Conservation (phyloP, 805 yeast genomes). For the Pichia manshurica region DNA sequence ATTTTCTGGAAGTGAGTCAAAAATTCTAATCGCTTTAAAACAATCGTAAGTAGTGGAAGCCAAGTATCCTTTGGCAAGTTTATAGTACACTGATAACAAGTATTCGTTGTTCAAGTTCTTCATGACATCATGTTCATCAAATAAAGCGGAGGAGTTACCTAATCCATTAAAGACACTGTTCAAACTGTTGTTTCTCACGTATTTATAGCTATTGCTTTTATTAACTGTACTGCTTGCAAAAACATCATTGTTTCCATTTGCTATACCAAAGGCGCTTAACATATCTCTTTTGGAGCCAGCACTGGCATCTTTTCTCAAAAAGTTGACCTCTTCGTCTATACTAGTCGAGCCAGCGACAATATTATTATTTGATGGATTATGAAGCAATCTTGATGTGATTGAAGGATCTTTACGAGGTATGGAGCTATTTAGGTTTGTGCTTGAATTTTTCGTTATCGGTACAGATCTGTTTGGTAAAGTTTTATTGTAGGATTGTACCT, state of each 20-base stretch:
- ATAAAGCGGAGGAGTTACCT: slow-evolving; percentile 3
- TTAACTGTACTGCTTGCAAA: not conserved
- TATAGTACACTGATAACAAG: slow-evolving; percentile 42
- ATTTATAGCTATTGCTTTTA: slow-evolving; percentile 1
- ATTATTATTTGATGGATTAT: slow-evolving; percentile 5
- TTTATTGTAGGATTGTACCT: slow-evolving; percentile 32
- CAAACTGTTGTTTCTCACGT: slow-evolving; percentile 15
- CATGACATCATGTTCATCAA: slow-evolving; percentile 4
- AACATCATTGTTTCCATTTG: not conserved
- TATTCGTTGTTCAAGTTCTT: slow-evolving; percentile 31
- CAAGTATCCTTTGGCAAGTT: slow-evolving; percentile 55
- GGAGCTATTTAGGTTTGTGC: slow-evolving; percentile 23
- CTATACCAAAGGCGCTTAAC: slow-evolving; percentile 4
- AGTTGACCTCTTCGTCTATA: not conserved
- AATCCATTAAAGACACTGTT: slow-evolving; percentile 14
- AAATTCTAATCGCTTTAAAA: slow-evolving; percentile 65
- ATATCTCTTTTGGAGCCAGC: slow-evolving; percentile 4
- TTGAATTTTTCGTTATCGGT: slow-evolving; percentile 9
- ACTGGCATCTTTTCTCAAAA: not conserved
- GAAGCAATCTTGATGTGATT: slow-evolving; percentile 26
- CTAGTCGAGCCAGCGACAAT: not conserved
- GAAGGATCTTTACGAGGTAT: slow-evolving; percentile 25
- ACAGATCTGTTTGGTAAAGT: slow-evolving; percentile 29
- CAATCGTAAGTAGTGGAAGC: slow-evolving; percentile 67
- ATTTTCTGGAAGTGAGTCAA: slow-evolving; percentile 56